These are phyloP conservation scores for Rhizomucor miehei DNA, from an alignment of 371 early-diverging fungal genomes.

Conservation along the genomic window DNA sequence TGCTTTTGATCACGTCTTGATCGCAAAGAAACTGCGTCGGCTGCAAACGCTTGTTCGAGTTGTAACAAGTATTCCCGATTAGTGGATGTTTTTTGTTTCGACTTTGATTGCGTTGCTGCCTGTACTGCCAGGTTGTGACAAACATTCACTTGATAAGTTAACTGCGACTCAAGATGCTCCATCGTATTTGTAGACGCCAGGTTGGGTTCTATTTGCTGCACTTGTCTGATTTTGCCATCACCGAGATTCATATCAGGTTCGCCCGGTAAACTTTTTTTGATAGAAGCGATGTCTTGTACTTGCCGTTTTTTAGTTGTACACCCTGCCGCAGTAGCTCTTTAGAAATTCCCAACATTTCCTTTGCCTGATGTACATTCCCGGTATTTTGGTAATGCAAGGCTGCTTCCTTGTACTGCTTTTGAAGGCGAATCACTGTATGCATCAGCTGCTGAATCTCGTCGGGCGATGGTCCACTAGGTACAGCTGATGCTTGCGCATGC, in stretches of 20 bases:
- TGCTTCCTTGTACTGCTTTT: conserved; percentile 61
- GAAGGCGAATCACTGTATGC: conserved; percentile 33
- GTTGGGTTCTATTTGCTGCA: conserved; percentile 9
- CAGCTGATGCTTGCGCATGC: conserved; percentile 1
- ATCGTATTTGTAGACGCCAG: conserved; percentile 19
- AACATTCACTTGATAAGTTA: conserved; percentile 60
- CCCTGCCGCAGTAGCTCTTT: conserved; percentile 41
- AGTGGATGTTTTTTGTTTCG: conserved; percentile 12
- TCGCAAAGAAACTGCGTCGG: conserved; percentile 59
- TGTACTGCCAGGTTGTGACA: conserved; percentile 61
- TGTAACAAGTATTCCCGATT: conserved; percentile 40
- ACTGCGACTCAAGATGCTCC: conserved; percentile 49
- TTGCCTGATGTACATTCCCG: conserved; percentile 49
- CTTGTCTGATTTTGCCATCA: conserved; percentile 35
- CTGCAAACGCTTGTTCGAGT: conserved; percentile 52
- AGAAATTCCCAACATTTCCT: conserved; percentile 52
- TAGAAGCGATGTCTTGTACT: conserved; percentile 14
- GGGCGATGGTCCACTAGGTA: background rate
- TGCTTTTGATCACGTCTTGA: conserved; percentile 35
- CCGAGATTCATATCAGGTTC: conserved; percentile 39
- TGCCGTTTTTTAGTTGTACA: conserved; percentile 36
- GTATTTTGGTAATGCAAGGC: conserved; percentile 56
- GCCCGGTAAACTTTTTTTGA: conserved; percentile 27
- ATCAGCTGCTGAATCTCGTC: conserved; percentile 6
- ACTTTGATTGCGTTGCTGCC: conserved; percentile 20